phyloP scores from a whole-genome alignment of 345 rosid genomes.

The Nasturtium officinale region DNA sequence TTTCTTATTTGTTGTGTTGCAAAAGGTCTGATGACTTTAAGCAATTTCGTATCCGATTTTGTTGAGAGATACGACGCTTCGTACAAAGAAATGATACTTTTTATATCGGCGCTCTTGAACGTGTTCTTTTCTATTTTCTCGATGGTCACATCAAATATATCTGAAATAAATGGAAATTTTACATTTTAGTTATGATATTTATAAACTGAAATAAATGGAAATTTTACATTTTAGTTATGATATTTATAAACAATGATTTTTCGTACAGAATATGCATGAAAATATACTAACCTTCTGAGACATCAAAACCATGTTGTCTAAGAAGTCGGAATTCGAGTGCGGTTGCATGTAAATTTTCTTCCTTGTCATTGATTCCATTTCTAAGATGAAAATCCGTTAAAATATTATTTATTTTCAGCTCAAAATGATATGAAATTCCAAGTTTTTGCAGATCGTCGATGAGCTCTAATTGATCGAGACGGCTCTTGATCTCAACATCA shows the following conservation, averaged over 20 bases:
- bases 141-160: constrained; percentile 37
- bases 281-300: constrained; percentile 36
- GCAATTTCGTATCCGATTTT: constrained; percentile 40
- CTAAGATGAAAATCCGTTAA: constrained; percentile 9
- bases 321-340: constrained; percentile 43
- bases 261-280: neutral
- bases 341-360: constrained; percentile 1
- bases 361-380: neutral
- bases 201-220: no score
- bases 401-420: constrained; percentile 27
- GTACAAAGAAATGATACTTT: constrained; percentile 42
- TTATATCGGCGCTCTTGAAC: neutral
- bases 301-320: constrained; percentile 40
- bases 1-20: constrained; percentile 23
- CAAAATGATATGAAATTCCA: constrained; percentile 55
- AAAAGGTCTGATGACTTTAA: constrained; percentile 45
- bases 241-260: neutral
- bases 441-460: constrained; percentile 25
- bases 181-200: no score
- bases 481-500: neutral
- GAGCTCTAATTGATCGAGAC: constrained; percentile 7
- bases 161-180: no score
- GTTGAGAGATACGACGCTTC: constrained; percentile 45
- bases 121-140: constrained; percentile 36
- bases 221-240: no score